Percentiles rank a stretch among this genome's conserved stretches.
These are phyloP conservation scores for Nymphaea thermarum DNA, from an alignment of 164 flowering plant species.

Conservation along the genomic window DNA sequence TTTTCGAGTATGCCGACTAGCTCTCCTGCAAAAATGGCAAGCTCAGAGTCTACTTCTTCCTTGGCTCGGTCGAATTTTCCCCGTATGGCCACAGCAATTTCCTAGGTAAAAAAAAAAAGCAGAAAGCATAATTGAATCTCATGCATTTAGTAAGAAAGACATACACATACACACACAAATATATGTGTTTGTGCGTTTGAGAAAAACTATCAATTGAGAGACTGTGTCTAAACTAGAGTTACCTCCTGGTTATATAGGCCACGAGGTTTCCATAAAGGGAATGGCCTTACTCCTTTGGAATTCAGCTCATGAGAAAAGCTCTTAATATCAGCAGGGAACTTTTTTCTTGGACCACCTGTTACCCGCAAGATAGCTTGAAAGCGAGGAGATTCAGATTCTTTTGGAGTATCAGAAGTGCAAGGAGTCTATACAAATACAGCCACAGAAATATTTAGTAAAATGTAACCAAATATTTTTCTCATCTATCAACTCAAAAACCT, in stretches of 20 bases:
- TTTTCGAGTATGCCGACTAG: conserved; percentile 83
- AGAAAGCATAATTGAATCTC: background rate
- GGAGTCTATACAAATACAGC: conserved; percentile 36
- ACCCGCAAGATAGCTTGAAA: conserved; percentile 95
- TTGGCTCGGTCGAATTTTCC: conserved; percentile 95
- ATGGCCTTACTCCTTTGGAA: conserved; percentile 97
- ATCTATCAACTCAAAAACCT: background rate
- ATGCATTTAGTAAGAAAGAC: too few species aligned
- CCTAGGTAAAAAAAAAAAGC: conserved; percentile 30
- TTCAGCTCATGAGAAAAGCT: conserved; percentile 98
- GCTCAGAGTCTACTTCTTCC: conserved; percentile 97
- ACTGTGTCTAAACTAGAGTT: conserved; percentile 5
- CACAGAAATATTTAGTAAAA: background rate
- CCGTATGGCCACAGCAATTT: conserved; percentile 69
- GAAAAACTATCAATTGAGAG: background rate
- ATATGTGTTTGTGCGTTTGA: background rate
- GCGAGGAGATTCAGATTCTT: conserved; percentile 99
- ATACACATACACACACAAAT: too few species aligned
- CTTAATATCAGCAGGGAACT: conserved; percentile 83
- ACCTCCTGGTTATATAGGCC: conserved; percentile 89
- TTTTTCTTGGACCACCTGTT: conserved; percentile 92
- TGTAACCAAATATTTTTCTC: background rate
- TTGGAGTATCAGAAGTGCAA: conserved; percentile 74
- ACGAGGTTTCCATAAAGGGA: conserved; percentile 98
- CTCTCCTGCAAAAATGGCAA: conserved; percentile 93